A percentile compares a stretch with the other conserved stretches of the same genome.
These are phyloP conservation scores for Aspergillus sergii DNA, from an alignment of 2,329 filamentous ascomycete genomes.

Conservation along the genomic window DNA sequence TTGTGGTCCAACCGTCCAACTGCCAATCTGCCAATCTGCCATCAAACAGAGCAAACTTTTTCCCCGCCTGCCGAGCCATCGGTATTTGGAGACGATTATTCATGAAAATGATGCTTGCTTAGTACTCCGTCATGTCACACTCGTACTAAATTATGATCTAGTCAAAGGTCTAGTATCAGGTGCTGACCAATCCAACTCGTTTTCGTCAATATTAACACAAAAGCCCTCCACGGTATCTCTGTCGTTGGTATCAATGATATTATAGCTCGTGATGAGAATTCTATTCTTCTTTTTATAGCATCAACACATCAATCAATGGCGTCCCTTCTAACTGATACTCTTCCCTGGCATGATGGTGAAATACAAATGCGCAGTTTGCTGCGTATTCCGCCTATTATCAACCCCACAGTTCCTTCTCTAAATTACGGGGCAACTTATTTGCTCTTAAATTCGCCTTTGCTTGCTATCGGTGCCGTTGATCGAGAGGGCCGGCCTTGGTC, in stretches of 20 bases:
- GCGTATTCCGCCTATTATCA: slow-evolving; percentile 66
- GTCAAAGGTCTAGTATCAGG: neutral
- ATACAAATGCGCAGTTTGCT: slow-evolving; percentile 65
- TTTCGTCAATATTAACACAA: neutral
- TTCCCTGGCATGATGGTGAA: slow-evolving; percentile 68
- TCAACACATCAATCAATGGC: slow-evolving; percentile 21
- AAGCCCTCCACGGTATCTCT: neutral
- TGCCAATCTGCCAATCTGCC: neutral
- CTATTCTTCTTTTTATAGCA: neutral
- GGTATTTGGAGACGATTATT: neutral
- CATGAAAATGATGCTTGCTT: neutral
- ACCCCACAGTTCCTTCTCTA: slow-evolving; percentile 69
- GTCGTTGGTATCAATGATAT: neutral
- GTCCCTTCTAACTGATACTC: slow-evolving; percentile 22
- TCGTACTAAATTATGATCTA: too few species aligned
- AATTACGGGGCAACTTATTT: slow-evolving; percentile 63
- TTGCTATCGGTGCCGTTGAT: slow-evolving; percentile 75
- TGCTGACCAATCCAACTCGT: neutral
- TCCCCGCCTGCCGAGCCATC: neutral
- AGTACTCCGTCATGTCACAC: neutral
- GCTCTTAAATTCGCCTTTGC: slow-evolving; percentile 64
- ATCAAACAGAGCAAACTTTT: neutral
- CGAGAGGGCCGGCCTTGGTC: slow-evolving; percentile 70
- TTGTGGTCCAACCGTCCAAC: too few species aligned
- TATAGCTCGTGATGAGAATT: neutral